phyloP scores from a whole-genome alignment of 73 alveolate species.

The Symbiodinium pilosum region DNA sequence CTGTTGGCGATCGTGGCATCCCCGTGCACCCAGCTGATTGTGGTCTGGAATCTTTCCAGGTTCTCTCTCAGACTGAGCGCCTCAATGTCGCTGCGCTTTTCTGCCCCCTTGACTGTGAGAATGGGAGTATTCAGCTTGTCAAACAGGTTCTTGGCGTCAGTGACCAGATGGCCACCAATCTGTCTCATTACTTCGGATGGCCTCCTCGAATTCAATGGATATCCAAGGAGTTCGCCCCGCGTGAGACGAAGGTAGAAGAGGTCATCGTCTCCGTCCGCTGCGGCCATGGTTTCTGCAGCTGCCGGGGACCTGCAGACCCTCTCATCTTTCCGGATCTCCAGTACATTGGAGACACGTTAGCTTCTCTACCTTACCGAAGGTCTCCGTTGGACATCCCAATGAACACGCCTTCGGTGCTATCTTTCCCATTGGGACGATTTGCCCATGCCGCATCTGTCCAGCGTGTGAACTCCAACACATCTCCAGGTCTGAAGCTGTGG shows the following conservation, averaged over 20 bases:
- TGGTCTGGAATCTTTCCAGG: no score
- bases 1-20: slow-evolving; percentile 15
- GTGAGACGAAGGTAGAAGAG: not conserved
- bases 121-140: not conserved
- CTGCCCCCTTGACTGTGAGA: not conserved
- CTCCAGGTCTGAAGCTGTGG: not conserved
- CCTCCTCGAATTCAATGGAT: not conserved
- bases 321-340: slow-evolving; percentile 17
- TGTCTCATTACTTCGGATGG: not conserved
- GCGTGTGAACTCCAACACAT: not conserved
- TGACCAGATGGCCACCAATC: not conserved
- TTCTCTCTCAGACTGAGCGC: not conserved
- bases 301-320: slow-evolving; percentile 7
- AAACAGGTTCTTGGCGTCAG: not conserved
- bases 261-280: not conserved
- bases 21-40: not conserved
- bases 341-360: not conserved
- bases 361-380: not conserved
- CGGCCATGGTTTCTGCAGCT: not conserved
- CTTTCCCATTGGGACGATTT: not conserved
- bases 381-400: not conserved
- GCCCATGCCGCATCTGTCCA: slow-evolving; percentile 43
- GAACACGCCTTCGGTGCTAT: not conserved
- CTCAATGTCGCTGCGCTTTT: slow-evolving; percentile 11
- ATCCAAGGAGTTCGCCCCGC: slow-evolving; percentile 1